A percentile compares a stretch with the other conserved stretches of the same genome.
These are phyloP conservation scores for Vanilla planifolia DNA, from an alignment of 106 monocot species.

Conservation along the genomic window DNA sequence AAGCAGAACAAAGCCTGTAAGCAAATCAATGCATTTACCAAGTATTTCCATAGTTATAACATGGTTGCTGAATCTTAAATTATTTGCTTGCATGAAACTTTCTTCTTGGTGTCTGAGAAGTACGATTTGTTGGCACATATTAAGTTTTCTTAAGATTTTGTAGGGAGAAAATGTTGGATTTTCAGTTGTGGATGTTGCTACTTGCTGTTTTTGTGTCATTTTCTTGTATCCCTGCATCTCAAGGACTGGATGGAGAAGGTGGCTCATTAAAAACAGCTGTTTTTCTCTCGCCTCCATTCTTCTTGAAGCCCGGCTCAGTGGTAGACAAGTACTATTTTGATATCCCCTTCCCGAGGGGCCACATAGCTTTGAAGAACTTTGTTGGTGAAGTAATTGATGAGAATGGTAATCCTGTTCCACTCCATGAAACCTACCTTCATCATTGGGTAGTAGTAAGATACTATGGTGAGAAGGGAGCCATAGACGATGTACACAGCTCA, in stretches of 20 bases:
- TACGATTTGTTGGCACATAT: no score
- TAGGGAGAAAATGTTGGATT: constrained; percentile 7
- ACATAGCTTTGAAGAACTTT: constrained; percentile 78
- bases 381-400: constrained; percentile 66
- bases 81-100: no score
- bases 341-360: constrained; percentile 70
- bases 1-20: no score
- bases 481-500: background rate
- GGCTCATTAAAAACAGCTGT: constrained; percentile 32
- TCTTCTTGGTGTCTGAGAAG: no score
- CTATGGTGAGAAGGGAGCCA: constrained; percentile 17
- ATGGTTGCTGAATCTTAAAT: no score
- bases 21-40: no score
- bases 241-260: background rate
- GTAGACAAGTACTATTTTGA: constrained; percentile 33
- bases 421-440: constrained; percentile 83
- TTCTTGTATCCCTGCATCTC: background rate
- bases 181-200: constrained; percentile 2
- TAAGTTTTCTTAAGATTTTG: background rate
- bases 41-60: no score
- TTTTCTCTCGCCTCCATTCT: constrained; percentile 59
- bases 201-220: background rate
- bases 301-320: constrained; percentile 49
- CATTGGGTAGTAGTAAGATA: constrained; percentile 65
- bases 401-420: constrained; percentile 45